Evolutionary conservation across 2,329 filamentous ascomycete species (phyloP), one percentile per base, ranked within the genome.

Genomic region (Stemphylium vesicarium): DNA sequence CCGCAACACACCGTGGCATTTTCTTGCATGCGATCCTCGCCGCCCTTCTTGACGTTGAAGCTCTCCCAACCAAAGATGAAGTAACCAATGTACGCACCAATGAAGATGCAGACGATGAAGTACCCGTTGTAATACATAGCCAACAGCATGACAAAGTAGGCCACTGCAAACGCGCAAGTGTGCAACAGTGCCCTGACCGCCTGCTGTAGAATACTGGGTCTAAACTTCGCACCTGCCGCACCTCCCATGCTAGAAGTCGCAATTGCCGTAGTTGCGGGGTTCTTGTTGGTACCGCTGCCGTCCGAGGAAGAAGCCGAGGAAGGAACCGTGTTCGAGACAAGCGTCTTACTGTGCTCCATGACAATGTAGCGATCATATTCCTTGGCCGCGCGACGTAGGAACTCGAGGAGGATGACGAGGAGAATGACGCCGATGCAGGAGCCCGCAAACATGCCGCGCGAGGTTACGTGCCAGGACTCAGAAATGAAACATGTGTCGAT

Each of bases 381-480:
- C 67, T 89, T 88, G 61, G 84, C 82, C 15, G 83, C 68, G 41
- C 90, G 88, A 45, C 91, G 88, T 18, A 95, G 82, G 54, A 87
- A 78, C 70, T 96, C 90, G 63, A 95, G 87, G 3, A 77, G 64
- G 53, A 94, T 81, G 60, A 90, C 88, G 53, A 96, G 86, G 11
- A 88, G 78, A 60, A 93, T 80, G 31, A 92, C 87, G 51, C 89
- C 90, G 69, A 96, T 89, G 78, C 91, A 95, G 49, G 88, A 90
- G 29, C 88, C 90, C 44, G 88, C 91, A 69, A 96, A 95, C 82
- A 88, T 88, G 71, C 84, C 87, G 24, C 74, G 77, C 10, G 87
- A 88, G 12, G 79, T 87, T 70, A 92, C 84, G 66, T 85, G 87
- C 91, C 91, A 96, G 26, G 82, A 80, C 4, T 71, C 63, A n/a